Conservation (phyloP, 2,329 filamentous ascomycete genomes). For the Colletotrichum godetiae region DNA sequence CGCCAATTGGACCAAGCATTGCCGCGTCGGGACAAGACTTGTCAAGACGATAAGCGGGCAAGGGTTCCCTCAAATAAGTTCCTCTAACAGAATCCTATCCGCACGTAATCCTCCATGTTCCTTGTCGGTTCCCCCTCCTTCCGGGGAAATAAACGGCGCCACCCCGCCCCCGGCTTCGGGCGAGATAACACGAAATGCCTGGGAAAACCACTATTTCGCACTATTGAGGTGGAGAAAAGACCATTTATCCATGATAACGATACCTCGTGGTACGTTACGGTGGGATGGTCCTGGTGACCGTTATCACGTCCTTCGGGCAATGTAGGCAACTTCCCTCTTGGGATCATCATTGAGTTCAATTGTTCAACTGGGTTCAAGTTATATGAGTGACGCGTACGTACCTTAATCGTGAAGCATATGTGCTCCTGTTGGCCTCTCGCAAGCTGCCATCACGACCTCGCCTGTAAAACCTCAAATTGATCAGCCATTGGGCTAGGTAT, state of each 20-base stretch:
- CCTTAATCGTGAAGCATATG: background rate
- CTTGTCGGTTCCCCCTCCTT: background rate
- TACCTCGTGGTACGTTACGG: slow-evolving; percentile 20
- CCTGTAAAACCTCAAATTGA: background rate
- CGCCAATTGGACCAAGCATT: slow-evolving; percentile 22
- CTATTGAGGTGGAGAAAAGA: slow-evolving; percentile 2
- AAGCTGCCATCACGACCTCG: background rate
- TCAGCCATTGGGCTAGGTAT: background rate
- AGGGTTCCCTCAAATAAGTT: background rate
- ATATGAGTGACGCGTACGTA: background rate
- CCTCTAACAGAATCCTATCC: no score
- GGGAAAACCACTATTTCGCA: background rate
- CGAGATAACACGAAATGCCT: slow-evolving; percentile 15
- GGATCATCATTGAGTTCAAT: background rate
- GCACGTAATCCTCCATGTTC: background rate
- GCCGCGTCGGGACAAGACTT: slow-evolving; percentile 32
- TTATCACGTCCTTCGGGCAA: background rate
- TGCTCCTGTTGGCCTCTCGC: background rate
- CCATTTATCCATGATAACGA: slow-evolving; percentile 15
- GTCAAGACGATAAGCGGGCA: slow-evolving; percentile 32
- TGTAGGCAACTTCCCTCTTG: background rate
- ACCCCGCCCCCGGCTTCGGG: background rate
- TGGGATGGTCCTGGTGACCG: slow-evolving; percentile 4
- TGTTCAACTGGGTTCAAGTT: background rate
- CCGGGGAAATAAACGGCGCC: slow-evolving; percentile 25